Conservation (phyloP, 805 yeast genomes). For the Pichia membranifaciens region DNA sequence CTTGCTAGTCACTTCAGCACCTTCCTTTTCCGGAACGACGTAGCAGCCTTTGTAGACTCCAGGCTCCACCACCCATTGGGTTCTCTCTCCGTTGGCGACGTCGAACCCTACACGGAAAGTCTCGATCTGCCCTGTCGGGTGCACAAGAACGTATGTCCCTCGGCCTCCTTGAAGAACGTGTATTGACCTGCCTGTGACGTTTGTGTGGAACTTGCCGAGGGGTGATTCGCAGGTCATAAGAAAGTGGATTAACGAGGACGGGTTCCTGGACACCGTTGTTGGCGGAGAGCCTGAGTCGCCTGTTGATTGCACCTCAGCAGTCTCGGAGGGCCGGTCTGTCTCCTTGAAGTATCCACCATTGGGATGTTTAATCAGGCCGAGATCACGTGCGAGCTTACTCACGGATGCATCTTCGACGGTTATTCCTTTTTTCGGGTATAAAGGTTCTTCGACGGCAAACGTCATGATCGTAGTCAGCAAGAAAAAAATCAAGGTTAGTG, state of each 20-base stretch:
- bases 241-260: slow-evolving; percentile 48
- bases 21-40: slow-evolving; percentile 23
- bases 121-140: slow-evolving; percentile 45
- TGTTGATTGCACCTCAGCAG: slow-evolving; percentile 15
- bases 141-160: slow-evolving; percentile 49
- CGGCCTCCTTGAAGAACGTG: slow-evolving; percentile 52
- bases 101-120: slow-evolving; percentile 51
- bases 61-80: slow-evolving; percentile 63
- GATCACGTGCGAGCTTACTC: slow-evolving; percentile 30
- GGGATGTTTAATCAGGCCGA: slow-evolving; percentile 38
- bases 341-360: slow-evolving; percentile 57
- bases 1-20: slow-evolving; percentile 25
- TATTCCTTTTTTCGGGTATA: slow-evolving; percentile 17
- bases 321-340: slow-evolving; percentile 43
- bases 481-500: too few relatives aligned
- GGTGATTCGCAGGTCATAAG: slow-evolving; percentile 46
- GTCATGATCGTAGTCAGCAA: background rate
- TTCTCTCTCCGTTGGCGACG: slow-evolving; percentile 39
- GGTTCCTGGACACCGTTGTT: background rate
- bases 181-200: slow-evolving; percentile 43
- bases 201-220: slow-evolving; percentile 45
- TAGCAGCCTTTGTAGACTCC: slow-evolving; percentile 55
- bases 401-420: slow-evolving; percentile 19
- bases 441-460: slow-evolving; percentile 18
- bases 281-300: background rate